These are phyloP conservation scores for Irpex rosettiformis DNA, from an alignment of 1,284 basidiomycete genomes.

Conservation along the genomic window DNA sequence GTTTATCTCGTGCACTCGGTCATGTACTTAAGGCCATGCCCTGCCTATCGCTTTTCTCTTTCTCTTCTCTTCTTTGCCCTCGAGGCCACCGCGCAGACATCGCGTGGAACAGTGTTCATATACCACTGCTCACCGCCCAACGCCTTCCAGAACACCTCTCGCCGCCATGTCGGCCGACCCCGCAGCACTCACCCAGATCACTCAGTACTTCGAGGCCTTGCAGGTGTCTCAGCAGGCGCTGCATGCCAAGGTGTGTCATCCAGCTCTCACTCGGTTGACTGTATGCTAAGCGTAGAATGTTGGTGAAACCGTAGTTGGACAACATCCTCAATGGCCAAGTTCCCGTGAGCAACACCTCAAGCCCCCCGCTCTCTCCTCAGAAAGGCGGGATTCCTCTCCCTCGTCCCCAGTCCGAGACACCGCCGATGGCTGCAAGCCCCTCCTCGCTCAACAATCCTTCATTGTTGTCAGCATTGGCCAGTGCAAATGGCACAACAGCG, in stretches of 20 bases:
- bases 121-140: neutral
- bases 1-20: neutral
- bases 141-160: neutral
- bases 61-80: slow-evolving; percentile 13
- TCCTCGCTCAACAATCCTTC: slow-evolving; percentile 19
- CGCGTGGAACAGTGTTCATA: slow-evolving; percentile 10
- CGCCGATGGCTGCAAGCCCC: slow-evolving; percentile 23
- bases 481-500: slow-evolving; percentile 17
- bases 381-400: slow-evolving; percentile 24
- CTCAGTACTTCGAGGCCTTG: slow-evolving; percentile 63
- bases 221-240: slow-evolving; percentile 71
- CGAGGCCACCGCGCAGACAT: slow-evolving; percentile 13
- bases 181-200: slow-evolving; percentile 67
- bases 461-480: slow-evolving; percentile 21
- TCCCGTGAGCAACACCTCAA: slow-evolving; percentile 16
- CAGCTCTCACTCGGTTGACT: neutral
- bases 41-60: slow-evolving; percentile 4
- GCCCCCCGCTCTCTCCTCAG: slow-evolving; percentile 23
- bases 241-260: slow-evolving; percentile 59
- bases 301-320: slow-evolving; percentile 32
- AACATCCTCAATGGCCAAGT: slow-evolving; percentile 23
- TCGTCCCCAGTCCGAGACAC: slow-evolving; percentile 19
- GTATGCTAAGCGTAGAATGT: neutral
- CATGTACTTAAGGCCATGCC: neutral
- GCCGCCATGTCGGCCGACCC: slow-evolving; percentile 32